Base-by-base conservation (phyloP, 164 flowering plant species). In the Aristolochia contorta region DNA sequence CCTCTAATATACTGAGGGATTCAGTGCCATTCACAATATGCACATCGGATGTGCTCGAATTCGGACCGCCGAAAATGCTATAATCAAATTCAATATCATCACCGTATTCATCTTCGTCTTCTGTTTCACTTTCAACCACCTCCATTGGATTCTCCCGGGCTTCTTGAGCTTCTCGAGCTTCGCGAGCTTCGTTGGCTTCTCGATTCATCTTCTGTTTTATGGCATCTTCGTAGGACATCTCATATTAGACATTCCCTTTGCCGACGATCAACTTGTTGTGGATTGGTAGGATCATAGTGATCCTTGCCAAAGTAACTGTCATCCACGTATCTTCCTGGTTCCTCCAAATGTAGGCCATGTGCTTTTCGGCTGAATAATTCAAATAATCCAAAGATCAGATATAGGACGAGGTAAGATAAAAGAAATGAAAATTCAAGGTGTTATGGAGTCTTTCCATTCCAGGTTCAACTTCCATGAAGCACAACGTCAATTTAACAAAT, bases 261-360 rank as follows among this genome's bases (percentile, higher is more conserved):
- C 97, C 97, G 20, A 88, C 84, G 8, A 90, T 86, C 0, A 87
- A 75, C 69, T 80, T 84, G 78, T 90, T 86, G 67, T 93, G 92
- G 32, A 57, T 63, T 82, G 41, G 78, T 53, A 0, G 96, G 98
- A 67, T 93, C 96, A 65, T 93, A 90, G 48, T 75, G 74, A 54
- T 79, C 89, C 71, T 83, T 89, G 20, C 83, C 86, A 60, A n/a
- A 80, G 60, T 63, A 74, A 58, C 80, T 82, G 16, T 73, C 73
- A 54, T 86, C 89, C 1, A 66, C 78, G 30, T 81, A 86, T 73
- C 82, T 87, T 33, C 94, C 97, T 25, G 99, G 99, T 69, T 93
- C 99, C 70, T 84, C 82, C 73, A 87, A 37, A 47, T 97, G 99
- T 51, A 93, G 83, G n/a, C 94, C 97, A 51, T 87, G 81, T 53